Conservation (phyloP, 116 monocot species). For the Thalassia testudinum region DNA sequence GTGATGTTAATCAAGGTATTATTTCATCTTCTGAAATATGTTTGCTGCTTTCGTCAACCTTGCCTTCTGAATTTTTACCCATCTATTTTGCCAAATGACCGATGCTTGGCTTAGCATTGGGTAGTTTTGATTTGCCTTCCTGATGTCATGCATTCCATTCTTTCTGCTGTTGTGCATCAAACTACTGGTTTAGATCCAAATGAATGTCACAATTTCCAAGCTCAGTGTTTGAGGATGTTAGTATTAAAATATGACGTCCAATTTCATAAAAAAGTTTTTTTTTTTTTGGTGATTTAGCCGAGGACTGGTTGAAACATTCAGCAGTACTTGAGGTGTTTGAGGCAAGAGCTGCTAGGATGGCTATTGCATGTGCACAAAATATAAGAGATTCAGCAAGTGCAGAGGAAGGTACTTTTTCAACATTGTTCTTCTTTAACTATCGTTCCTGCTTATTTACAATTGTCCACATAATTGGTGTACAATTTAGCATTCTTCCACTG, state of each 20-base stretch:
- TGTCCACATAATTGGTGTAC: no score
- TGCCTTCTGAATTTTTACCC: not conserved
- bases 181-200: no score
- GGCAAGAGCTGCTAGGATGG: constrained; percentile 75
- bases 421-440: no score
- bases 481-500: not conserved
- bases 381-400: constrained; percentile 42
- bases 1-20: constrained; percentile 47
- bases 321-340: constrained; percentile 74
- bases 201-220: no score
- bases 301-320: constrained; percentile 86
- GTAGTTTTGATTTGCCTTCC: not conserved
- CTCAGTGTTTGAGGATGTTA: no score
- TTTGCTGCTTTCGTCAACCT: not conserved
- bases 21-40: not conserved
- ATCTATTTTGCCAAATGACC: no score
- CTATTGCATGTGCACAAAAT: constrained; percentile 62
- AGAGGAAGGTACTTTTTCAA: constrained; percentile 42
- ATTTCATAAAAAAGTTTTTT: not conserved
- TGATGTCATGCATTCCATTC: not conserved
- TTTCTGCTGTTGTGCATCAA: not conserved
- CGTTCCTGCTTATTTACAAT: no score
- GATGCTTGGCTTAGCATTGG: no score
- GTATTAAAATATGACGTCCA: not conserved
- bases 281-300: constrained; percentile 19